phyloP scores from a whole-genome alignment of 164 flowering plant genomes.

The Aristolochia californica region DNA sequence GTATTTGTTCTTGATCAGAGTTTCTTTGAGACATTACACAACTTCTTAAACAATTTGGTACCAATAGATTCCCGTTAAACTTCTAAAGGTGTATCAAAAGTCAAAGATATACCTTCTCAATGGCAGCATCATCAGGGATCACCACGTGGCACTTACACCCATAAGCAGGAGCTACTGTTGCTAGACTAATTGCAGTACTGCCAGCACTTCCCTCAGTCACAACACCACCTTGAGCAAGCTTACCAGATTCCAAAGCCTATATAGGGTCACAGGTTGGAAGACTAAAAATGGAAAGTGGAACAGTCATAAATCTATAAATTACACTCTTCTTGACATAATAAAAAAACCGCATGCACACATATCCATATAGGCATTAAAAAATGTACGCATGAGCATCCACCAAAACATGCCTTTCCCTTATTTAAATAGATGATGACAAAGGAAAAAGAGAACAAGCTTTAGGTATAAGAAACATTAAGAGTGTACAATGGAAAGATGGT shows the following conservation, averaged over 20 bases:
- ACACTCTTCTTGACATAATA: background rate
- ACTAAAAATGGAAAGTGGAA: background rate
- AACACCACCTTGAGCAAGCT: conserved; percentile 64
- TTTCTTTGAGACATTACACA: too few relatives aligned
- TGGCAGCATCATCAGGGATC: conserved; percentile 96
- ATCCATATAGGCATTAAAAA: too few relatives aligned
- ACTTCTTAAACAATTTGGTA: too few relatives aligned
- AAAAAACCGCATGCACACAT: background rate
- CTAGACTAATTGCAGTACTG: conserved; percentile 97
- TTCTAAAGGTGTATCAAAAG: too few relatives aligned
- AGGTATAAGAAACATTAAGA: too few relatives aligned
- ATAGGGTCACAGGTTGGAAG: conserved; percentile 2
- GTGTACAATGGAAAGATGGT: too few relatives aligned
- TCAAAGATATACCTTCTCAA: conserved; percentile 61
- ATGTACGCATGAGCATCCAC: too few relatives aligned
- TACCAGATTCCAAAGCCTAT: conserved; percentile 78
- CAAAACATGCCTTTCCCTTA: too few relatives aligned
- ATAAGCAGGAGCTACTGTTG: conserved; percentile 95
- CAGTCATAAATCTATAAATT: background rate
- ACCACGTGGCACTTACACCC: conserved; percentile 98
- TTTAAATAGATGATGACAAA: too few relatives aligned
- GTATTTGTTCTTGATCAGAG: too few relatives aligned
- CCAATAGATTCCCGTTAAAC: too few relatives aligned
- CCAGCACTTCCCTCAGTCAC: conserved; percentile 97
- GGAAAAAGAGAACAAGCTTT: too few relatives aligned